Evolutionary conservation across 768 basidiomycete genomes (phyloP), one percentile per base, ranked within the genome.

Genomic region (Boletus speciosus): DNA sequence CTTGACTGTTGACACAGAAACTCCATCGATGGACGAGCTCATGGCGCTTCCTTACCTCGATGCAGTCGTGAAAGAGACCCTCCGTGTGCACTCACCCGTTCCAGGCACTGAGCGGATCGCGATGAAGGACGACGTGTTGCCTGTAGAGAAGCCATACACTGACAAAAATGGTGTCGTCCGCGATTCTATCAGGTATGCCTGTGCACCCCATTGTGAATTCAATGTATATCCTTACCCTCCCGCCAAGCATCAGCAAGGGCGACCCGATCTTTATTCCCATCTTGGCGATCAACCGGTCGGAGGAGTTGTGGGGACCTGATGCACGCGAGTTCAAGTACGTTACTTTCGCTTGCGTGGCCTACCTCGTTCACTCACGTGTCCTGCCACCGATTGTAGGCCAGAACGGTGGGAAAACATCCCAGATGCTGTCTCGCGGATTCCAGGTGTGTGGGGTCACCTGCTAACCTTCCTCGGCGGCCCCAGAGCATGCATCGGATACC

Each of bases 41-140:
- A 79, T 80, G 52, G 72, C 76, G 2, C 73, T 92, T 6, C 79
- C 84, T 0, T 88, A 86, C 62, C 81, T 91, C 12, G 89, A 89
- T 58, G 74, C 72, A 19, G 78, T 86, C 12, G 77, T 86, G 2
- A 77, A 81, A 14, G 86, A 87, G 68, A 80, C 77, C 0, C 66
- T 87, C 51, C 78, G 86, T 0, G 42, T 84, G 2, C 41, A 61
- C 31, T 54, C 83, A 0, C 83, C 84, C 1, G 76, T 85, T 2
- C 70, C 77, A 3, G 61, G 55, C n/a, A 76, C 76, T 0, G 49
- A 73, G 12, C 70, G 83, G 5, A 66, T 76, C 6, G 80, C 83
- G 1, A 72, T 70, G 39, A 74, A 77, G 45, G 82, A 85, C 50
- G 82, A 83, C 51, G 60, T 80, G 2, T 52, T 85, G 16, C 84